phyloP scores from a whole-genome alignment of 164 flowering plant species.

The Vitis rotundifolia region DNA sequence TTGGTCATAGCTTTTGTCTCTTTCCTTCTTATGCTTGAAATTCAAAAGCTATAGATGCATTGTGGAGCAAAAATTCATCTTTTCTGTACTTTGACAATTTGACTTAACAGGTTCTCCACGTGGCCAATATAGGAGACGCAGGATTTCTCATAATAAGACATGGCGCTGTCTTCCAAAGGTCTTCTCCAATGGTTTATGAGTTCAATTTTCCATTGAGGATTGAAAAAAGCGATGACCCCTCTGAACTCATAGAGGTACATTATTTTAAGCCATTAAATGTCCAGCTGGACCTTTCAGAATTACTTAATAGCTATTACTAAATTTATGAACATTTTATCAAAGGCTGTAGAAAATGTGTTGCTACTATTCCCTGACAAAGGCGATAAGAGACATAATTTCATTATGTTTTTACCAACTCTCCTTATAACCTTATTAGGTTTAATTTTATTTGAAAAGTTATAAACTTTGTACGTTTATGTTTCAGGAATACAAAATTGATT shows the following conservation, averaged over 20 bases:
- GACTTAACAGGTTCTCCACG: conserved; percentile 59
- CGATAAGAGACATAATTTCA: neutral
- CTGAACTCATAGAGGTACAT: conserved; percentile 54
- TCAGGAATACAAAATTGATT: conserved; percentile 56
- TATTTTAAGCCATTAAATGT: neutral
- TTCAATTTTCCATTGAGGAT: conserved; percentile 72
- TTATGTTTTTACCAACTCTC: neutral
- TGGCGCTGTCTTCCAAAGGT: conserved; percentile 52
- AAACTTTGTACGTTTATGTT: conserved; percentile 5
- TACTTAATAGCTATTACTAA: neutral
- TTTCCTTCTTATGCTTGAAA: neutral
- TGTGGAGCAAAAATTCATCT: neutral
- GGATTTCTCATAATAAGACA: conserved; percentile 72
- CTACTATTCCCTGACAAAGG: neutral
- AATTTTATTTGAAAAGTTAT: neutral
- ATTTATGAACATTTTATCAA: neutral
- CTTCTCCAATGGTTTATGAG: conserved; percentile 64
- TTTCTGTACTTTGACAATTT: conserved; percentile 5
- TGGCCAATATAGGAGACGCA: conserved; percentile 79
- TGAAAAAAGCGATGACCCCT: conserved; percentile 54
- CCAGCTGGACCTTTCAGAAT: neutral
- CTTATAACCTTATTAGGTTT: neutral
- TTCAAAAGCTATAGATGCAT: neutral
- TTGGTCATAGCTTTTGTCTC: neutral
- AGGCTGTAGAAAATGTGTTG: neutral